Evolutionary conservation across 169 alveolate genomes (phyloP).

Genomic region (Cryptosporidium tyzzeri): DNA sequence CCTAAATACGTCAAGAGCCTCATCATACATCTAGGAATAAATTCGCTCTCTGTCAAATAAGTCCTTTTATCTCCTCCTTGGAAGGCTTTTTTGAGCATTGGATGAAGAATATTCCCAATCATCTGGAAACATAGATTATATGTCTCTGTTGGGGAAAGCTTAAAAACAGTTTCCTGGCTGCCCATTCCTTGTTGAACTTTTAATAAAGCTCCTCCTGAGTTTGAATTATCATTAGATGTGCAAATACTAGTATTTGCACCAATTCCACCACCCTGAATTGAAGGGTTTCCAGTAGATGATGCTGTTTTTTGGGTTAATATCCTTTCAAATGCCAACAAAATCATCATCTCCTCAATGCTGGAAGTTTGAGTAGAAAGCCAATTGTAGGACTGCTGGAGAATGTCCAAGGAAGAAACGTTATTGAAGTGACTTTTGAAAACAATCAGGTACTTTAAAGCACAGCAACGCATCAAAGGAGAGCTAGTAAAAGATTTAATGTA

Average conservation of each 20-base stretch:
- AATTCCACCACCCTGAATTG: background rate
- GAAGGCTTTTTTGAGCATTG: slow-evolving; percentile 44
- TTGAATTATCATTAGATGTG: background rate
- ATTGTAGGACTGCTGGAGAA: slow-evolving; percentile 48
- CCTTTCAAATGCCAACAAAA: slow-evolving; percentile 54
- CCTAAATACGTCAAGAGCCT: slow-evolving; percentile 30
- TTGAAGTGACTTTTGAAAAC: slow-evolving; percentile 52
- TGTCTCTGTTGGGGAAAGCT: slow-evolving; percentile 21
- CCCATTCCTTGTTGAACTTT: background rate
- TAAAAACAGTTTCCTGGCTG: background rate
- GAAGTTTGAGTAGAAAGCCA: slow-evolving; percentile 55
- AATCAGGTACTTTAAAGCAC: slow-evolving; percentile 62
- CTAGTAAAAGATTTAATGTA: slow-evolving; percentile 29
- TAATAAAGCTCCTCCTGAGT: background rate
- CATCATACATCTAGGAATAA: slow-evolving; percentile 69
- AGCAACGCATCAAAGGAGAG: slow-evolving; percentile 70
- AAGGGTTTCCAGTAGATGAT: background rate
- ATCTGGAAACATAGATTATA: slow-evolving; percentile 44
- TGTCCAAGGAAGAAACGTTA: slow-evolving; percentile 12
- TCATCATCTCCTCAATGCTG: slow-evolving; percentile 65
- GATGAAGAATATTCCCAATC: slow-evolving; percentile 33
- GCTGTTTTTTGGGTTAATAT: slow-evolving; percentile 33
- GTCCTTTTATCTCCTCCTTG: slow-evolving; percentile 10
- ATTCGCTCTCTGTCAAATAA: slow-evolving; percentile 54
- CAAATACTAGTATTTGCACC: background rate